A percentile compares a stretch with the other conserved stretches of the same genome.
Evolutionary conservation across 2,329 filamentous ascomycete species (phyloP).

Genomic region (Penicillium janthinellum): DNA sequence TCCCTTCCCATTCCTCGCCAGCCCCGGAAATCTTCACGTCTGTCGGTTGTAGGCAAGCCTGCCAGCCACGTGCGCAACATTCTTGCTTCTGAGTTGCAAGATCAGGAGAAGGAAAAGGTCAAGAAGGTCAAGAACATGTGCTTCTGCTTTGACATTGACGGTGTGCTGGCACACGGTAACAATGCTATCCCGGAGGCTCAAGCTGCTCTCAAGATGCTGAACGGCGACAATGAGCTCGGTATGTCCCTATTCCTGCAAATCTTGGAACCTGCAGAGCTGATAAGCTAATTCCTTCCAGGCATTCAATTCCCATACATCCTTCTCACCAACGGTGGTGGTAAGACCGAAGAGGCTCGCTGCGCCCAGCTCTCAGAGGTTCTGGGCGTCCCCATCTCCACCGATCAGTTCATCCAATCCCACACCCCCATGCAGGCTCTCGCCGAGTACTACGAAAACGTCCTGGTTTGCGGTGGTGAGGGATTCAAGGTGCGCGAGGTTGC

Average conservation of each 20-base stretch:
- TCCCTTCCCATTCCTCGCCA: constrained; percentile 73
- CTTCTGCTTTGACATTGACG: constrained; percentile 71
- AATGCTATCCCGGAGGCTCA: constrained; percentile 68
- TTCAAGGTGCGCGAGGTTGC: constrained; percentile 73
- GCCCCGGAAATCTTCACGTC: constrained; percentile 68
- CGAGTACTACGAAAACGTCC: constrained; percentile 75
- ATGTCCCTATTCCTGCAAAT: not conserved
- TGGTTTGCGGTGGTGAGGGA: constrained; percentile 74
- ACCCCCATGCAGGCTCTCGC: constrained; percentile 74
- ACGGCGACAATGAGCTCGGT: constrained; percentile 73
- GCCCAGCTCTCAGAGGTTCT: constrained; percentile 70
- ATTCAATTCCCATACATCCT: constrained; percentile 78
- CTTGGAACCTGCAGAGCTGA: not conserved
- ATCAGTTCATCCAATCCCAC: constrained; percentile 77
- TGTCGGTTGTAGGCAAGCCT: constrained; percentile 62
- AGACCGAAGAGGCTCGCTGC: constrained; percentile 66
- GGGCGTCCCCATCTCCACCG: constrained; percentile 63
- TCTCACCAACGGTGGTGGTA: constrained; percentile 73
- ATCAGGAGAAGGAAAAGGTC: constrained; percentile 66
- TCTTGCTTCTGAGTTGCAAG: constrained; percentile 70
- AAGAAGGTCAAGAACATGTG: constrained; percentile 74
- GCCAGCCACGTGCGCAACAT: constrained; percentile 64
- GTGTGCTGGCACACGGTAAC: constrained; percentile 74
- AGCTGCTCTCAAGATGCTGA: constrained; percentile 68
- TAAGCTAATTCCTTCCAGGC: constrained; percentile 31